Conservation (phyloP, 2,329 filamentous ascomycete genomes). For the Polytolypa hystricis region DNA sequence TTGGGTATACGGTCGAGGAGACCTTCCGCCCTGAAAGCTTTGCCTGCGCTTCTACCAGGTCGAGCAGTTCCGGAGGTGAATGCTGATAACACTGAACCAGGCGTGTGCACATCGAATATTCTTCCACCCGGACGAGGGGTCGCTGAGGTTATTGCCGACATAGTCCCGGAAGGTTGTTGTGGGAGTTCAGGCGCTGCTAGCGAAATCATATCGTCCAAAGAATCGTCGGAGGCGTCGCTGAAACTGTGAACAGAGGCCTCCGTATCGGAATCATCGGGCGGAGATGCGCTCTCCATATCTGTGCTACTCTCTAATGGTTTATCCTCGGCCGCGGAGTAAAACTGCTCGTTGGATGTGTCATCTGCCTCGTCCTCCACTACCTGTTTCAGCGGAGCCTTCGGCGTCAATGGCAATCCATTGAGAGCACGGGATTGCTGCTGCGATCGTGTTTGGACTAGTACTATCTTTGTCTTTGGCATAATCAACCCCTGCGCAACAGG, state of each 20-base stretch:
- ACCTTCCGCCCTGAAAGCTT: constrained; percentile 74
- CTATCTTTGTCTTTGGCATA: constrained; percentile 66
- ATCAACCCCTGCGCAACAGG: constrained; percentile 83
- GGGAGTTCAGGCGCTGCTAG: constrained; percentile 68
- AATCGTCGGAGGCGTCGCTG: constrained; percentile 81
- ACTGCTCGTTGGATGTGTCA: constrained; percentile 79
- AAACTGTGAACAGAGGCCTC: constrained; percentile 39
- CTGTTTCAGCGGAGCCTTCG: constrained; percentile 47
- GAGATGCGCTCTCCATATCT: constrained; percentile 43
- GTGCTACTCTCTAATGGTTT: constrained; percentile 35
- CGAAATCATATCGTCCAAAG: constrained; percentile 86
- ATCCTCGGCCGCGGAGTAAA: constrained; percentile 86
- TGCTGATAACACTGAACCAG: constrained; percentile 79
- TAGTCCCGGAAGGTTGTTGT: constrained; percentile 63
- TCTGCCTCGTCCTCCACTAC: constrained; percentile 54
- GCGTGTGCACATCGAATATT: constrained; percentile 62
- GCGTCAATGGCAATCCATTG: constrained; percentile 33
- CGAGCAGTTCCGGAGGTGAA: constrained; percentile 76
- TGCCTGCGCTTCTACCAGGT: constrained; percentile 59
- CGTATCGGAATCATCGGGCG: constrained; percentile 52
- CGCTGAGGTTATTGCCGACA: constrained; percentile 68
- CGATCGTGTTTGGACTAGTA: constrained; percentile 50
- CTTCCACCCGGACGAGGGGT: constrained; percentile 67
- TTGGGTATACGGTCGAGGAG: constrained; percentile 61
- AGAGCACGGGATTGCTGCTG: constrained; percentile 15